Evolutionary conservation across 2,329 filamentous ascomycete species (phyloP), one percentile per base, ranked within the genome.

Genomic region (Akanthomyces uredinophilus): DNA sequence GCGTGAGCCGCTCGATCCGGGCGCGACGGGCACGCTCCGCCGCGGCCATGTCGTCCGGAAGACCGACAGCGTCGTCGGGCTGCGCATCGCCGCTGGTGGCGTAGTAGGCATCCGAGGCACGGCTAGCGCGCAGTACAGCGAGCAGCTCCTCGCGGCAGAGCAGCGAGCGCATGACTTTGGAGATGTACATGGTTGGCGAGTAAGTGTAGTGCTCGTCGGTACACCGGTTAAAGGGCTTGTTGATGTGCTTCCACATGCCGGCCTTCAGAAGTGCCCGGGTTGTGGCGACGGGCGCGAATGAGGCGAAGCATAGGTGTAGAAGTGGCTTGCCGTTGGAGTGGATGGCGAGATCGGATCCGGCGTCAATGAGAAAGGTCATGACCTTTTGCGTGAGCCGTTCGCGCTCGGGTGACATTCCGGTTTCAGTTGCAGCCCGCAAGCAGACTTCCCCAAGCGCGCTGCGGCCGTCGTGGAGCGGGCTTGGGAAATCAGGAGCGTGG

Each of bases 401-500:
- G 32, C 77, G 77, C 3, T 78, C 75, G 0, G 77, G 70, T 0
- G 77, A 78, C 41, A 84, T 74, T 16, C 78, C 74, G 3, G 74
- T 76, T 0, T 71, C 72, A 60, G 81, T 76, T 1, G 82, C 79
- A 0, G 82, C 82, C 61, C 82, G 81, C 7, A 85, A 74, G 63
- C 86, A 89, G 3, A 89, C 73, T 64, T 90, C 87, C 0, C 82
- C 86, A 0, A 90, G 75, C 0, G 86, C 85, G 63, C 81, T 87
- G 50, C 87, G 81, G 0, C 87, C 87, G 18, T 79, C 80, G 66
- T 89, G 86, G 1, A 86, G 73, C 4, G 82, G 79, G 58, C 83
- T 88, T 0, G 87, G 86, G 61, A 87, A 89, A 68, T 89, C 86
- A 0, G 84, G 78, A 18, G 87, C 83, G 63, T 89, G 87, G 1